A percentile compares a stretch with the other conserved stretches of the same genome.
phyloP scores from a whole-genome alignment of 148 eudicot species.

The Salicornia ramosissima region DNA sequence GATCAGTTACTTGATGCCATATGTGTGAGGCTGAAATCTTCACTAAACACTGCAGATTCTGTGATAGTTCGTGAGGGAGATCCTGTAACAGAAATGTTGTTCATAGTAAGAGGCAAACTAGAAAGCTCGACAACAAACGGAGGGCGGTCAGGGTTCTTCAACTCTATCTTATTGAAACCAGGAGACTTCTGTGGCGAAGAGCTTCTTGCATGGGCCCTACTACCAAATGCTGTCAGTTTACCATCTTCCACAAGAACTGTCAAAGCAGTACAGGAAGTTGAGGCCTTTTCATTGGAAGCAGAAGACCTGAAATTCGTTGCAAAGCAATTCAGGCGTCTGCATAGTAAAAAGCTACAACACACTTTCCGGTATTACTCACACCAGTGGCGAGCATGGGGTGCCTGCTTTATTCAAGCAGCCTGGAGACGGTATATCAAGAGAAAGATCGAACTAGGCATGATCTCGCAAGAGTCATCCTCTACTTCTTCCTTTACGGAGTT shows the following conservation, averaged over 20 bases:
- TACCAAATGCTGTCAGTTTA: slow-evolving; percentile 45
- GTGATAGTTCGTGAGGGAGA: slow-evolving; percentile 67
- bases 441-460: slow-evolving; percentile 44
- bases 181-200: no score
- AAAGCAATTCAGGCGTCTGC: slow-evolving; percentile 75
- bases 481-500: no score
- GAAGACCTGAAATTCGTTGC: slow-evolving; percentile 74
- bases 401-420: slow-evolving; percentile 83
- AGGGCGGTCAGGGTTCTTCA: slow-evolving; percentile 60
- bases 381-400: slow-evolving; percentile 88
- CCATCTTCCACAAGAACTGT: slow-evolving; percentile 73
- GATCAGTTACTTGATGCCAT: slow-evolving; percentile 77
- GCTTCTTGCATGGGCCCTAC: slow-evolving; percentile 64
- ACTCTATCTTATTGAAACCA: slow-evolving; percentile 49
- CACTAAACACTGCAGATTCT: slow-evolving; percentile 57
- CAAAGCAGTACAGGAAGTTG: slow-evolving; percentile 48
- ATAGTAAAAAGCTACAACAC: slow-evolving; percentile 84
- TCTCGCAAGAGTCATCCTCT: slow-evolving; percentile 49
- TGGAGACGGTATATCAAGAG: slow-evolving; percentile 72
- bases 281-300: slow-evolving; percentile 56
- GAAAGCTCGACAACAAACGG: slow-evolving; percentile 67
- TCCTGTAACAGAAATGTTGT: slow-evolving; percentile 63
- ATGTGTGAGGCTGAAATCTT: slow-evolving; percentile 71
- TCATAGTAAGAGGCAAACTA: slow-evolving; percentile 48
- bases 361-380: slow-evolving; percentile 76